Conservation (phyloP, 306 rosid species). For the Gynostemma pentaphyllum region DNA sequence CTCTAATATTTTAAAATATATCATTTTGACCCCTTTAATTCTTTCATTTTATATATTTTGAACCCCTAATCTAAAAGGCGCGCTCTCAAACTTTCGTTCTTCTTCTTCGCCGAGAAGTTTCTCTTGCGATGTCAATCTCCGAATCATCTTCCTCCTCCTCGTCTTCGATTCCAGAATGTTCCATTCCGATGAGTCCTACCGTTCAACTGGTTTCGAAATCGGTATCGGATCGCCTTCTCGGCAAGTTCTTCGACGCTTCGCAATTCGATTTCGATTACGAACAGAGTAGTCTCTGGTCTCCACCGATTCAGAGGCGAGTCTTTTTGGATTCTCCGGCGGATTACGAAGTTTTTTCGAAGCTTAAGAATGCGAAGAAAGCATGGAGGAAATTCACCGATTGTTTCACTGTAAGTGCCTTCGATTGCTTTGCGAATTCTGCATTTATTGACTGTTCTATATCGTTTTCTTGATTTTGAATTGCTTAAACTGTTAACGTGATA, state of each 20-base stretch:
- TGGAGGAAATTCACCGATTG: conserved; percentile 24
- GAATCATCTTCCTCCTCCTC: conserved; percentile 8
- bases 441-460: neutral
- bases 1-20: neutral
- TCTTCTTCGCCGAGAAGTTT: neutral
- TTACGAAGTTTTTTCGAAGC: conserved; percentile 18
- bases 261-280: conserved; percentile 37
- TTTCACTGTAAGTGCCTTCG: conserved; percentile 22
- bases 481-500: neutral
- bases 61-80: conserved; percentile 1
- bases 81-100: neutral
- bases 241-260: conserved; percentile 48
- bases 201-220: conserved; percentile 40
- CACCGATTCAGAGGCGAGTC: conserved; percentile 26
- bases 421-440: neutral
- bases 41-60: neutral
- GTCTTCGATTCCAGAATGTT: conserved; percentile 1
- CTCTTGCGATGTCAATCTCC: conserved; percentile 19
- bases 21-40: conserved; percentile 1
- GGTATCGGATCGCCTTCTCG: conserved; percentile 47
- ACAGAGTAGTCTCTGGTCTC: conserved; percentile 61
- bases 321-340: conserved; percentile 31
- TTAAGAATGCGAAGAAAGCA: conserved; percentile 22
- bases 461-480: neutral
- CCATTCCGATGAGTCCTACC: conserved; percentile 15